Percentiles rank a stretch among this genome's conserved stretches.
These are phyloP conservation scores for Alternaria alternata DNA, from an alignment of 2,329 filamentous ascomycete genomes.

Conservation along the genomic window DNA sequence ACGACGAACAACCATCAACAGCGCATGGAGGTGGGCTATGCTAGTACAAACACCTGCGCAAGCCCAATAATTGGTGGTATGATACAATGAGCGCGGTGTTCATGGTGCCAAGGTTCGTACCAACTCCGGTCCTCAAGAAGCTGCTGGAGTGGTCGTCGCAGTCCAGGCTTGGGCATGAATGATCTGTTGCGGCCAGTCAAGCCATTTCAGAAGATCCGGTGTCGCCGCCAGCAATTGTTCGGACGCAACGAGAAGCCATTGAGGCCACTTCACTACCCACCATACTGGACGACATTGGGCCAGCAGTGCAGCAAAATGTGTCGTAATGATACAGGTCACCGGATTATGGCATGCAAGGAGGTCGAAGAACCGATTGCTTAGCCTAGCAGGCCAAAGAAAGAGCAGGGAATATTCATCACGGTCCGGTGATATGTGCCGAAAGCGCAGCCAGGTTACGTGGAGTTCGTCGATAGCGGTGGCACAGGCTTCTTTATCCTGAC, in stretches of 20 bases:
- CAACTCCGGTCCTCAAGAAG: neutral
- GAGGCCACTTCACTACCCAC: conserved; percentile 43
- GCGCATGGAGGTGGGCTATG: neutral
- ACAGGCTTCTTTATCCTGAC: conserved; percentile 32
- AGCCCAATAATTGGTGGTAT: too few species aligned
- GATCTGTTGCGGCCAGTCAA: conserved; percentile 38
- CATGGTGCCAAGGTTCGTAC: neutral
- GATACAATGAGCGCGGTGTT: neutral
- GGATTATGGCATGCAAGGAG: conserved; percentile 38
- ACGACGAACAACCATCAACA: neutral
- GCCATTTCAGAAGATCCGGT: conserved; percentile 39
- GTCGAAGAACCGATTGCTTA: conserved; percentile 34
- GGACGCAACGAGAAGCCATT: conserved; percentile 34
- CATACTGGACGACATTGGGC: conserved; percentile 32
- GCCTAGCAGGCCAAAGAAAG: conserved; percentile 35
- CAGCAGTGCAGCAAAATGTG: conserved; percentile 38
- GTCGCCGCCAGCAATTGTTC: conserved; percentile 32
- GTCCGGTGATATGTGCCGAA: conserved; percentile 26
- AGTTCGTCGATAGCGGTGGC: conserved; percentile 34
- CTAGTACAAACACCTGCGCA: neutral
- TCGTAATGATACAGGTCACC: conserved; percentile 38
- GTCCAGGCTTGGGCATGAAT: conserved; percentile 19
- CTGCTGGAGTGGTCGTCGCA: neutral
- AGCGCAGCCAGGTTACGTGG: conserved; percentile 29
- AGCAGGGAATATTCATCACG: conserved; percentile 36